Base-by-base conservation (phyloP, 2,329 filamentous ascomycete genomes). In the Aspergillus puulaauensis region DNA sequence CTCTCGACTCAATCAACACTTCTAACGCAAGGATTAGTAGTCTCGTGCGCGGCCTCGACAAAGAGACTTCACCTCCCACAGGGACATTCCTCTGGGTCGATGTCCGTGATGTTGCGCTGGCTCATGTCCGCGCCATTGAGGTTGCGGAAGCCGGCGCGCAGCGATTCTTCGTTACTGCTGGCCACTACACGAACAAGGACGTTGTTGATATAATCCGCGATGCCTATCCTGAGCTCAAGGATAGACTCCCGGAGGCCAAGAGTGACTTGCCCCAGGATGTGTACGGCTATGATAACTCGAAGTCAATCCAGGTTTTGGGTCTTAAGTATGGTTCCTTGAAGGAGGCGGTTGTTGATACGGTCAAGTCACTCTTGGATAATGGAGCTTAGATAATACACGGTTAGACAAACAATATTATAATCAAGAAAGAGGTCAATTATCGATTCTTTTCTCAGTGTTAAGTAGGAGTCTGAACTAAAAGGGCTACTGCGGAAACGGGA, bases 1-100 rank as follows among this genome's bases (percentile, higher is more conserved):
- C 77, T 21, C 78, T 90, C 0, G 82, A 85, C n/a, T 77, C 76
- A 2, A 77, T 92, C 60, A 93, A 92, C 75, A 90, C 88, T 1
- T 90, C 87, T 14, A 92, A 91, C 70, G 81, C 86, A 64, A 83
- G 86, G 19, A 81, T 91, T 54, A 77, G 83, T 8, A 81, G 87
- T 59, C 74, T 90, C 52, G 80, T 88, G n/a, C 81, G 79, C 6
- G 89, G 89, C 17, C 82, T 83, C 58, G 82, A 78, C 69, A 86
- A 84, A 62, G 75, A 82, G 2, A 77, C 80, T 24, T 80, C 89
- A 9, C 78, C 82, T 0, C 79, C 84, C 0, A 88, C 85, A 0
- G 82, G 80, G 0, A 81, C 81, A 1, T 86, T 78, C 66, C 76
- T 86, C 1, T 89, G 84, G 76, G 83, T 87, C 2, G 68, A 79